phyloP scores from a whole-genome alignment of 371 early-diverging fungal genomes.

The Phascolomyces articulosus region DNA sequence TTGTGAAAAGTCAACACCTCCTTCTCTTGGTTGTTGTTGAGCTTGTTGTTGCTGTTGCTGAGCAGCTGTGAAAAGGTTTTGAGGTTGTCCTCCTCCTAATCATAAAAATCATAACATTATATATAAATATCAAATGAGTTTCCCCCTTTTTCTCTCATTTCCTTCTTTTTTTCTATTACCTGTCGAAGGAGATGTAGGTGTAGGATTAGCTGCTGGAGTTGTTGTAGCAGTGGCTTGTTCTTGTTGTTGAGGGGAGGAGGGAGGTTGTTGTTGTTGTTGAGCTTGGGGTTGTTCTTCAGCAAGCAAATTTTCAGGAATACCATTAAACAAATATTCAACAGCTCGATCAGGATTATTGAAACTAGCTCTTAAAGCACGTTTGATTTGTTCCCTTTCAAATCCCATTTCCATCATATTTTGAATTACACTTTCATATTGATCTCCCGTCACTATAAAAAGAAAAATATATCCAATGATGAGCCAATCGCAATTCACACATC shows the following conservation, averaged over 20 bases:
- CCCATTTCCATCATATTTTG: conserved; percentile 95
- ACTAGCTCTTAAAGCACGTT: conserved; percentile 91
- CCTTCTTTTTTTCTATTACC: background rate
- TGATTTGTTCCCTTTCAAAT: conserved; percentile 86
- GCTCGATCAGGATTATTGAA: conserved; percentile 98
- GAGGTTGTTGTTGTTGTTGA: conserved; percentile 16
- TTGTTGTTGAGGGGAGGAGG: background rate
- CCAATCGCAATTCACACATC: too few relatives aligned
- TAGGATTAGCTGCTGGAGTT: background rate
- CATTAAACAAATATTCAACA: conserved; percentile 92
- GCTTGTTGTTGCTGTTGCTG: conserved; percentile 48
- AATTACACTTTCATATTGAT: conserved; percentile 77
- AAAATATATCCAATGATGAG: too few relatives aligned
- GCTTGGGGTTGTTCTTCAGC: conserved; percentile 12
- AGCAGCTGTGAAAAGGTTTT: conserved; percentile 65
- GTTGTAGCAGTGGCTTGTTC: background rate
- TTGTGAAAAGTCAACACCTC: conserved; percentile 54
- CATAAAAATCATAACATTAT: too few relatives aligned
- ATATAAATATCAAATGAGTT: background rate
- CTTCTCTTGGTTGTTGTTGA: conserved; percentile 28
- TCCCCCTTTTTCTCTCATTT: background rate
- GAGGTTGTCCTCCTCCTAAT: conserved; percentile 29
- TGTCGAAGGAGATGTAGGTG: background rate
- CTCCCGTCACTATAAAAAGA: conserved; percentile 60
- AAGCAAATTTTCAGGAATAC: conserved; percentile 53